Conservation (phyloP, 2,329 filamentous ascomycete species). For the Stagonosporopsis rhizophila region DNA sequence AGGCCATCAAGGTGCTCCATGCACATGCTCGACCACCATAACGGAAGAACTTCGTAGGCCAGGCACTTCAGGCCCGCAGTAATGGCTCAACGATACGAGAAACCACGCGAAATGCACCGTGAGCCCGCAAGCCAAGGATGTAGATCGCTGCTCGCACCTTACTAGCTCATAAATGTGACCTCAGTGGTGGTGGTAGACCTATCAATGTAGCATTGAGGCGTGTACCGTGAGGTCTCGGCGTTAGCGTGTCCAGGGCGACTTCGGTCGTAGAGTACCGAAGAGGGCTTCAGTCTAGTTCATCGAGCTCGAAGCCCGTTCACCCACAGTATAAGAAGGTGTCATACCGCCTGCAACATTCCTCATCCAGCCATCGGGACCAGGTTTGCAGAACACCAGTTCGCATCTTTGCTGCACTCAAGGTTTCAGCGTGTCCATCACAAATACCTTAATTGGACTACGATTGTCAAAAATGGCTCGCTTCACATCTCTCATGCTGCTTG, state of each 20-base stretch:
- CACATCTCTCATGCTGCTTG: slow-evolving; percentile 34
- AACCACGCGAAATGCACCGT: slow-evolving; percentile 20
- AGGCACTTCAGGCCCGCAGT: slow-evolving; percentile 17
- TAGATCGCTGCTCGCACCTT: slow-evolving; percentile 14
- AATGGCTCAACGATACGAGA: slow-evolving; percentile 18
- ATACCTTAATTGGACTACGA: slow-evolving; percentile 4
- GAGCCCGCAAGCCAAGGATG: slow-evolving; percentile 28
- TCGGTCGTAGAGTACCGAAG: slow-evolving; percentile 31
- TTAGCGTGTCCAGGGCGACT: slow-evolving; percentile 7
- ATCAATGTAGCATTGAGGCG: slow-evolving; percentile 24
- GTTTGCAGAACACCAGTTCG: slow-evolving; percentile 26
- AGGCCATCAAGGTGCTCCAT: slow-evolving; percentile 43
- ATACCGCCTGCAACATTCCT: slow-evolving; percentile 17
- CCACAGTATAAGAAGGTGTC: slow-evolving; percentile 31
- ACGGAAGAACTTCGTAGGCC: slow-evolving; percentile 17
- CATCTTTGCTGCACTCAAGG: slow-evolving; percentile 14
- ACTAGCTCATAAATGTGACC: slow-evolving; percentile 20
- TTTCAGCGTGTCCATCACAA: slow-evolving; percentile 6
- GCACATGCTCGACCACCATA: background rate
- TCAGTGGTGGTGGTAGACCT: slow-evolving; percentile 15
- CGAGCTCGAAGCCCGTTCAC: background rate
- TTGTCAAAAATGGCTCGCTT: slow-evolving; percentile 33
- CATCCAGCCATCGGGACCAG: slow-evolving; percentile 33
- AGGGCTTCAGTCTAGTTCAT: background rate
- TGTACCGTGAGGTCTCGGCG: slow-evolving; percentile 22